These are phyloP conservation scores for Penicillium maclennaniae DNA, from an alignment of 495 filamentous ascomycete genomes.

Conservation along the genomic window DNA sequence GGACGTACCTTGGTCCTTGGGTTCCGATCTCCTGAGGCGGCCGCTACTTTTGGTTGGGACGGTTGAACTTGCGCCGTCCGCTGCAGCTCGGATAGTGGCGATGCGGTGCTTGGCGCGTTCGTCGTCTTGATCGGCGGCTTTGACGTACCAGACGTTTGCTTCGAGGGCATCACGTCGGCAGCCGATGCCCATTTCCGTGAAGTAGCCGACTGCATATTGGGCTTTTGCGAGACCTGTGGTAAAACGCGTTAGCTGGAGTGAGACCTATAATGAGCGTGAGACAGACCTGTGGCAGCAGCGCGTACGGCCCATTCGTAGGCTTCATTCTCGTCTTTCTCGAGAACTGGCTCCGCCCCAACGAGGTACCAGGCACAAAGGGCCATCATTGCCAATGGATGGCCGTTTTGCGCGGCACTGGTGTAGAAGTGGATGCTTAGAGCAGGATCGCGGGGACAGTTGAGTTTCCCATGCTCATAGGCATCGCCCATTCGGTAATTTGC, in stretches of 20 bases:
- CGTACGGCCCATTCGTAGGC: constrained; percentile 93
- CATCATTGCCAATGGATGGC: constrained; percentile 94
- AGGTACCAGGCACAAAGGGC: constrained; percentile 98
- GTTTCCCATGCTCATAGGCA: constrained; percentile 89
- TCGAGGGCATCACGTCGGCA: constrained; percentile 89
- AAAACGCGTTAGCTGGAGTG: background rate
- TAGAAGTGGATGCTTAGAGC: constrained; percentile 97
- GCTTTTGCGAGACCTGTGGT: constrained; percentile 78
- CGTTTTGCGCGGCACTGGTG: constrained; percentile 79
- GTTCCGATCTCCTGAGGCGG: constrained; percentile 12
- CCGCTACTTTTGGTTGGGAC: constrained; percentile 16
- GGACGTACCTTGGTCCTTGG: constrained; percentile 17
- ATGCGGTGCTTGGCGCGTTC: constrained; percentile 82
- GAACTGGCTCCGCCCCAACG: constrained; percentile 85
- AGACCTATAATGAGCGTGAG: background rate
- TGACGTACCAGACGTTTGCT: constrained; percentile 98
- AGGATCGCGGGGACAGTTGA: constrained; percentile 84
- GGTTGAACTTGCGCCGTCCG: constrained; percentile 61
- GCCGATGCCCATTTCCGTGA: constrained; percentile 97
- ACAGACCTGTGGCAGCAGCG: constrained; percentile 50
- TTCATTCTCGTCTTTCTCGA: constrained; percentile 93
- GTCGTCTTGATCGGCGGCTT: constrained; percentile 89
- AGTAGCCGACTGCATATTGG: constrained; percentile 93
- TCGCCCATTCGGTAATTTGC: constrained; percentile 88
- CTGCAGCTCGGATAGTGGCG: constrained; percentile 79